A percentile compares a stretch with the other conserved stretches of the same genome.
Conservation (phyloP, 345 rosid species). For the Sisymbrium irio region DNA sequence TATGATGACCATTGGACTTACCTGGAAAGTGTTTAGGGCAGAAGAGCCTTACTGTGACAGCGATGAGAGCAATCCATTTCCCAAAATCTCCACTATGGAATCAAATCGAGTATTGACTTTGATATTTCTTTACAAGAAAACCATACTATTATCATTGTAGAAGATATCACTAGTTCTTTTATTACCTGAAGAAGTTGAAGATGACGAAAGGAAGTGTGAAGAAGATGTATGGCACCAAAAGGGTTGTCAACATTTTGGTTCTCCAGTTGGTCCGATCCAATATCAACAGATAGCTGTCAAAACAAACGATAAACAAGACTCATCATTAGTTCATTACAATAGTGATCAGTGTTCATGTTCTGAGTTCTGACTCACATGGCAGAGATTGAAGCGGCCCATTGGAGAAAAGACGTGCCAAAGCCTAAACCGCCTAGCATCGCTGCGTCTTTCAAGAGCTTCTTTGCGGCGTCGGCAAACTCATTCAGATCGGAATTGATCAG, state of each 20-base stretch:
- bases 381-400: conserved; percentile 82
- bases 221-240: conserved; percentile 83
- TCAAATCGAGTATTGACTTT: conserved; percentile 34
- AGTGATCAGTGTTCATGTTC: background rate
- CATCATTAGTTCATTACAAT: background rate
- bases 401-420: conserved; percentile 74
- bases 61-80: conserved; percentile 81
- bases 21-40: conserved; percentile 80
- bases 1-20: background rate
- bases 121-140: background rate
- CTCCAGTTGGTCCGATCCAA: conserved; percentile 95
- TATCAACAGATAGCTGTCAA: conserved; percentile 70
- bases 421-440: conserved; percentile 66
- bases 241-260: conserved; percentile 87
- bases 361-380: conserved; percentile 57
- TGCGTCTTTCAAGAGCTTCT: conserved; percentile 51
- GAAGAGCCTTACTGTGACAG: conserved; percentile 73
- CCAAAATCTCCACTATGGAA: conserved; percentile 73
- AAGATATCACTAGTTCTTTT: background rate
- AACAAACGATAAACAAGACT: conserved; percentile 9
- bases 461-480: conserved; percentile 56
- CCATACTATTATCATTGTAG: background rate
- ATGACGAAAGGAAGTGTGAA: conserved; percentile 69
- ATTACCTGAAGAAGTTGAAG: conserved; percentile 74
- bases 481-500: conserved; percentile 60